Evolutionary conservation across 257 asterid species (phyloP).

Genomic region (Handroanthus guayacan): DNA sequence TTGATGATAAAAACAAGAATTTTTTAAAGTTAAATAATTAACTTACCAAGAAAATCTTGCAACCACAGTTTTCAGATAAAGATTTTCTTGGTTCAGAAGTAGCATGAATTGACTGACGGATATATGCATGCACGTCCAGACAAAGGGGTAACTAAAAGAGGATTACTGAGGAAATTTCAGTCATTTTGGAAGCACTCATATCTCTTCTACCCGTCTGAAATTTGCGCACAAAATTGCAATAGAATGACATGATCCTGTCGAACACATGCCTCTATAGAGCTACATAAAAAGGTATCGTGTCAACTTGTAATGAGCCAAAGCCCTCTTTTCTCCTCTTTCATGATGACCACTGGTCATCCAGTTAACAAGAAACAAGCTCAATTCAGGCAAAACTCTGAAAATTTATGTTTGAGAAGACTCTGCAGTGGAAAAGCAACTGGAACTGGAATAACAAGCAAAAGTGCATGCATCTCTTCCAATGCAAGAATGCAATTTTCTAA

Average conservation of each 20-base stretch:
- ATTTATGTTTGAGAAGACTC: constrained; percentile 78
- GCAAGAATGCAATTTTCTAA: constrained; percentile 43
- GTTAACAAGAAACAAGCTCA: constrained; percentile 86
- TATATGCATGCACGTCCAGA: too few relatives aligned
- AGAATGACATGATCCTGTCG: not conserved
- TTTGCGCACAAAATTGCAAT: not conserved
- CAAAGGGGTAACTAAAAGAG: too few relatives aligned
- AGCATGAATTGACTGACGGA: too few relatives aligned
- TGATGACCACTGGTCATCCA: constrained; percentile 98
- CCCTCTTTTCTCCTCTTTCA: constrained; percentile 93
- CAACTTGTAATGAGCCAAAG: constrained; percentile 76
- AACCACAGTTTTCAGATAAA: constrained; percentile 26
- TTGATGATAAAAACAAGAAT: constrained; percentile 10
- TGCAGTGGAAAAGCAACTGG: constrained; percentile 97
- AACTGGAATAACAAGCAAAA: constrained; percentile 87
- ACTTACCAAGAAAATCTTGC: constrained; percentile 43
- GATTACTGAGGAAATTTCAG: too few relatives aligned
- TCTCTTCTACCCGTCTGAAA: not conserved
- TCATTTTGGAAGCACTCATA: too few relatives aligned
- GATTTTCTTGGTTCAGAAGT: constrained; percentile 4
- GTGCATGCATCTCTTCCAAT: constrained; percentile 58
- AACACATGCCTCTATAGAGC: not conserved
- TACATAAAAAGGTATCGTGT: constrained; percentile 59
- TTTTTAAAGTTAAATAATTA: constrained; percentile 2
- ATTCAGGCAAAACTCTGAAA: constrained; percentile 61